Percentiles rank a stretch among this genome's conserved stretches.
These are phyloP conservation scores for Craterostigma plantagineum DNA, from an alignment of 257 asterid species.

Conservation along the genomic window DNA sequence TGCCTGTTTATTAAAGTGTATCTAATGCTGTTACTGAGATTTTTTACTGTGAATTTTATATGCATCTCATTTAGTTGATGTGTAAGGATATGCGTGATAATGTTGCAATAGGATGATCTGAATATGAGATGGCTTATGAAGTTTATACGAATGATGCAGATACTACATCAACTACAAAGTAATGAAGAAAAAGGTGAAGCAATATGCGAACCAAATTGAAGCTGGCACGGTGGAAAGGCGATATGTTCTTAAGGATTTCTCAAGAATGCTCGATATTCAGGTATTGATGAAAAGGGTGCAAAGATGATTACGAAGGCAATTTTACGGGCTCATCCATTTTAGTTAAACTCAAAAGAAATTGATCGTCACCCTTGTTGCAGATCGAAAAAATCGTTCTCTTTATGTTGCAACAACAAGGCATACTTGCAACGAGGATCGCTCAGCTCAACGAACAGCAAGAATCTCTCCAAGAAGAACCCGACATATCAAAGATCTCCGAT, in stretches of 20 bases:
- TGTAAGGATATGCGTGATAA: too few relatives aligned
- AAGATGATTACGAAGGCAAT: too few relatives aligned
- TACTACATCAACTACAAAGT: slow-evolving; percentile 94
- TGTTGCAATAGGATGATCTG: too few relatives aligned
- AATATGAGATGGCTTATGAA: too few relatives aligned
- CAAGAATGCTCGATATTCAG: slow-evolving; percentile 86
- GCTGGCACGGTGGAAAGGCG: slow-evolving; percentile 48
- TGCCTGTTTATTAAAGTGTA: too few relatives aligned
- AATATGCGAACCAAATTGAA: slow-evolving; percentile 58
- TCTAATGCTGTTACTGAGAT: too few relatives aligned
- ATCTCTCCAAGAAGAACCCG: slow-evolving; percentile 65
- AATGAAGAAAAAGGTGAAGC: slow-evolving; percentile 86
- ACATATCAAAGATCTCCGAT: slow-evolving; percentile 54
- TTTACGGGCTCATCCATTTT: too few relatives aligned
- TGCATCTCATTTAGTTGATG: too few relatives aligned
- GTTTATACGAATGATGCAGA: slow-evolving; percentile 14
- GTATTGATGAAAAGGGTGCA: slow-evolving; percentile 12
- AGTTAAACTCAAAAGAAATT: slow-evolving; percentile 1
- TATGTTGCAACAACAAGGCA: slow-evolving; percentile 89
- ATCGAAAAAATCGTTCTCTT: slow-evolving; percentile 86
- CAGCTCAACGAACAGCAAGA: slow-evolving; percentile 53
- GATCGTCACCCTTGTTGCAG: slow-evolving; percentile 26
- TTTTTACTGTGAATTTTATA: too few relatives aligned
- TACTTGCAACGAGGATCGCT: slow-evolving; percentile 57
- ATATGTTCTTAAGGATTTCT: slow-evolving; percentile 85